Conservation (phyloP, 441 rosid genomes). For the Hypseocharis bilobata region DNA sequence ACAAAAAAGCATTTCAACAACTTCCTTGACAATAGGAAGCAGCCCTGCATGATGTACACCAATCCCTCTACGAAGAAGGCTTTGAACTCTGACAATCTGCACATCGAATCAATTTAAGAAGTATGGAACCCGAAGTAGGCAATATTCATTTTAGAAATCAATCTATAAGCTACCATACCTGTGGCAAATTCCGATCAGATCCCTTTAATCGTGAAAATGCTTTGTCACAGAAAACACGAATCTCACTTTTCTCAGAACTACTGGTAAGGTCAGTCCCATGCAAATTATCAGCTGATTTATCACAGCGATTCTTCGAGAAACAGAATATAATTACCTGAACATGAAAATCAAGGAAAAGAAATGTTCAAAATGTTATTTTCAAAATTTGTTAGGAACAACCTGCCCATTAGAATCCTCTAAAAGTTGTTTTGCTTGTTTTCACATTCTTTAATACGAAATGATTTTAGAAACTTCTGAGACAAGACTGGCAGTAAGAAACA, state of each 20-base stretch:
- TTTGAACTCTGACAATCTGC: conserved; percentile 84
- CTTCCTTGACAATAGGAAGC: conserved; percentile 99
- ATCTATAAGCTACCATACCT: conserved; percentile 44
- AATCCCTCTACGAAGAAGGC: conserved; percentile 78
- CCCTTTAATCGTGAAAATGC: conserved; percentile 95
- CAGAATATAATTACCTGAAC: conserved; percentile 78
- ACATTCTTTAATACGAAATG: not conserved
- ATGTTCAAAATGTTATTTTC: not conserved
- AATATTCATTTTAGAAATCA: conserved; percentile 11
- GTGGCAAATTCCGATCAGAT: conserved; percentile 89
- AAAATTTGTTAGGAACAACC: not conserved
- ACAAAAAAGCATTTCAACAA: conserved; percentile 96
- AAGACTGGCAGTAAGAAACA: not conserved
- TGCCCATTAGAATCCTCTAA: not conserved
- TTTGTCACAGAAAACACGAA: conserved; percentile 85
- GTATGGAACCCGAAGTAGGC: conserved; percentile 14
- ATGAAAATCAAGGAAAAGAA: conserved; percentile 2
- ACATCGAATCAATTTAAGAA: conserved; percentile 24
- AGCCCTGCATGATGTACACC: conserved; percentile 98
- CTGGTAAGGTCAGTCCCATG: conserved; percentile 71
- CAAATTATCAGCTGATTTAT: conserved; percentile 72
- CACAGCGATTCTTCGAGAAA: conserved; percentile 93
- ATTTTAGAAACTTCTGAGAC: no score
- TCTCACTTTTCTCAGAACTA: conserved; percentile 78
- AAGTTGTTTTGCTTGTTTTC: not conserved